phyloP scores from a whole-genome alignment of 805 yeast genomes.

The Metschnikowia proteae region DNA sequence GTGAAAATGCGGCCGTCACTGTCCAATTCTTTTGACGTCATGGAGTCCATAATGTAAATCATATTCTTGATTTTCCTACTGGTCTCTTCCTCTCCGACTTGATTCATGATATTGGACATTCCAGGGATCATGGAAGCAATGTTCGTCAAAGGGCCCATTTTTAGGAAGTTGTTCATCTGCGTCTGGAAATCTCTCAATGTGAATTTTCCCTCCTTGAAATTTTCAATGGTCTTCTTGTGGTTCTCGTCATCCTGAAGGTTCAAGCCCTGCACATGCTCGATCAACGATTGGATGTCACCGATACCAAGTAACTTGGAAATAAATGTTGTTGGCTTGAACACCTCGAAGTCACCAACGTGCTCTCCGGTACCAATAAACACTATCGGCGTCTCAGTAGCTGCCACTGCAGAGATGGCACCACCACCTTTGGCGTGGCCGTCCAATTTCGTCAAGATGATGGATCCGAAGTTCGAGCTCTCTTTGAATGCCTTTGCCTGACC shows the following conservation, averaged over 20 bases:
- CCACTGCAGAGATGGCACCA: conserved; percentile 98
- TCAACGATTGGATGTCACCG: conserved; percentile 89
- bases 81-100: conserved; percentile 90
- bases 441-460: conserved; percentile 91
- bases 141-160: conserved; percentile 94
- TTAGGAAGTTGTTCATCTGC: conserved; percentile 91
- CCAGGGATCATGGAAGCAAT: conserved; percentile 96
- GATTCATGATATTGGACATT: conserved; percentile 75
- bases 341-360: conserved; percentile 88
- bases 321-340: conserved; percentile 84
- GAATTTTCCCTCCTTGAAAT: conserved; percentile 91
- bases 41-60: conserved; percentile 91
- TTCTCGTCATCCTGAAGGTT: conserved; percentile 62
- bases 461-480: conserved; percentile 89
- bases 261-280: conserved; percentile 88
- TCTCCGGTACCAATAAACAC: conserved; percentile 98
- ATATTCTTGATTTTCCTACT: conserved; percentile 77
- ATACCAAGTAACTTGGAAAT: conserved; percentile 90
- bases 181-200: conserved; percentile 88
- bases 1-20: conserved; percentile 80
- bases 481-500: conserved; percentile 91
- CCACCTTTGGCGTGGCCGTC: conserved; percentile 99
- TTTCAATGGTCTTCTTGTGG: conserved; percentile 86
- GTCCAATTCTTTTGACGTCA: conserved; percentile 89
- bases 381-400: conserved; percentile 93